Evolutionary conservation across 495 filamentous ascomycete species (phyloP), one percentile per base, ranked within the genome.

Genomic region (Podospora australis): DNA sequence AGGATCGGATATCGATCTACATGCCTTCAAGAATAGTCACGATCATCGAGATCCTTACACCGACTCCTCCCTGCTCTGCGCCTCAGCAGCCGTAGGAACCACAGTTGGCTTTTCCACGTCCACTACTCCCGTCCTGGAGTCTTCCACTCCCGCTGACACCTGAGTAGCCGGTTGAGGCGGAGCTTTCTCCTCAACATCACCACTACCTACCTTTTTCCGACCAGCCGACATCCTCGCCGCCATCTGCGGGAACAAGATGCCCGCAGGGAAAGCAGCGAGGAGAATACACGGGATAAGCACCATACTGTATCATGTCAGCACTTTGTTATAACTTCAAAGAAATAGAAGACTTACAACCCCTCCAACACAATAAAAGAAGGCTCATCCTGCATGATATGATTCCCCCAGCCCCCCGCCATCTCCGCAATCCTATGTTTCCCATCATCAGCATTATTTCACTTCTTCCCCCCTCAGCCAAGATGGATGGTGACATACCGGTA

Each of bases 391-490:
- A 86, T 86, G 52, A 84, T 71, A 0, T 70, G 57, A 58, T 78
- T 82, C 4, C 79, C 78, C 81, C 82, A 87, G 9, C 83, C 83
- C 8, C 79, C 81, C 4, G 77, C 74, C 78, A 86, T 82, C 61
- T 83, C 79, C 0, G 77, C 76, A 35, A 85, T 78, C 48, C 77
- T 76, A 32, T 55, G 43, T 48, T 34, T 13, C 20, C 32, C 19
- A 40, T 5, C n/a, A 36, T 46, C 35, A 48, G 6, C 38, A 23
- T 44, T 14, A 2, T 36, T 6, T 9, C 14, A 19, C 11, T 48
- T 21, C 11, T 1, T 5, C 16, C 20, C 17, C 46, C 21, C 23
- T 39, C 16, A 8, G 36, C 2, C 30, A 38, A 19, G 39, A 14
- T 14, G 22, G 23, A 14, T 10, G 34, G n/a, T 14, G 11, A 63